These are phyloP conservation scores for Globisporangium alternatum DNA, from an alignment of 352 stramenopile genomes.

Conservation along the genomic window DNA sequence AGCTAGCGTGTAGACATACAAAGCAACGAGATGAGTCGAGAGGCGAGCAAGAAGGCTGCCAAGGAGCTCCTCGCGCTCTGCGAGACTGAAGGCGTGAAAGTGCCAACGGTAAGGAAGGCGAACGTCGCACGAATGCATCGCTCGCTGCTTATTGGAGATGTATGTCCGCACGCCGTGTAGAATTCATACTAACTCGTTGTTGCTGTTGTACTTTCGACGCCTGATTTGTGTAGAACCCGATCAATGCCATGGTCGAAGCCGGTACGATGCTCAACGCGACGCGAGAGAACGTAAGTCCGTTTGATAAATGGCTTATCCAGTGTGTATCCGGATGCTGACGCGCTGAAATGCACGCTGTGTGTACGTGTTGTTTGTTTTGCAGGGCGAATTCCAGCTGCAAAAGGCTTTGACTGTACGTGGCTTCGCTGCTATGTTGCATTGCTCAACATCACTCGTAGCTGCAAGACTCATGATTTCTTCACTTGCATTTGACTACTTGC, in stretches of 20 bases:
- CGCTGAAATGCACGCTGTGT: slow-evolving; percentile 3
- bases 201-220: neutral
- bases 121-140: neutral
- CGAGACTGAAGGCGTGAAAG: slow-evolving; percentile 67
- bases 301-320: neutral
- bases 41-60: slow-evolving; percentile 57
- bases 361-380: neutral
- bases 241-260: slow-evolving; percentile 80
- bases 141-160: neutral
- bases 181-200: neutral
- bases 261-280: slow-evolving; percentile 86
- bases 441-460: neutral
- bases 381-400: slow-evolving; percentile 74
- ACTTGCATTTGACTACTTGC: neutral
- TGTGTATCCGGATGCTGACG: neutral
- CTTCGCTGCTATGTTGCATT: neutral
- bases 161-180: neutral
- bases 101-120: slow-evolving; percentile 54
- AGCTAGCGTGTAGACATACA: neutral
- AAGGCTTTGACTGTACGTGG: slow-evolving; percentile 57
- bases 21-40: slow-evolving; percentile 26
- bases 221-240: slow-evolving; percentile 35
- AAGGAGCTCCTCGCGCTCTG: slow-evolving; percentile 84
- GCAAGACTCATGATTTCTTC: neutral
- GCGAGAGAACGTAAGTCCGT: slow-evolving; percentile 56